Evolutionary conservation across 805 yeast genomes (phyloP).

Genomic region (Candida maesae): DNA sequence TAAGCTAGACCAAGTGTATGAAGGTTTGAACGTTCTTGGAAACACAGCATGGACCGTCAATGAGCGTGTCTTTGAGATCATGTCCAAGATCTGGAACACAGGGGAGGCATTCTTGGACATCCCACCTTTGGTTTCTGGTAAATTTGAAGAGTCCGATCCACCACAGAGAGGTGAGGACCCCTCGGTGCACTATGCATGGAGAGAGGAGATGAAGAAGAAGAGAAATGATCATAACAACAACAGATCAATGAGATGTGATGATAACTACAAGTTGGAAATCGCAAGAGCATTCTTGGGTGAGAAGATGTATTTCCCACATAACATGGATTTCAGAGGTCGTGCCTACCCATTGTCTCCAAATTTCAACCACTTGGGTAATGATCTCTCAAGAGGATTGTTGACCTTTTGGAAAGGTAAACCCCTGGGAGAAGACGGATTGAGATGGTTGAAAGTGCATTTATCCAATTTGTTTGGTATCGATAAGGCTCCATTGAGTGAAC

Average conservation of each 20-base stretch:
- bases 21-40: slow-evolving; percentile 84
- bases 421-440: slow-evolving; percentile 60
- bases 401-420: slow-evolving; percentile 74
- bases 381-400: slow-evolving; percentile 67
- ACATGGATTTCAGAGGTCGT: slow-evolving; percentile 78
- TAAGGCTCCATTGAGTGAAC: slow-evolving; percentile 62
- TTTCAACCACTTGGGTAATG: slow-evolving; percentile 78
- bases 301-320: slow-evolving; percentile 74
- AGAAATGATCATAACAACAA: slow-evolving; percentile 59
- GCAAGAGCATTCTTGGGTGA: slow-evolving; percentile 91
- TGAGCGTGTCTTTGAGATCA: slow-evolving; percentile 58
- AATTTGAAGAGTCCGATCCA: slow-evolving; percentile 46
- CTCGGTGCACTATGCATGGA: slow-evolving; percentile 62
- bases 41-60: slow-evolving; percentile 92
- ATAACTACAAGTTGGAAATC: slow-evolving; percentile 89
- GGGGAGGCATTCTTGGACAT: slow-evolving; percentile 74
- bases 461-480: slow-evolving; percentile 74
- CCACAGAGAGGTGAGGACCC: slow-evolving; percentile 75
- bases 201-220: slow-evolving; percentile 51
- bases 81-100: slow-evolving; percentile 82
- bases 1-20: slow-evolving; percentile 61
- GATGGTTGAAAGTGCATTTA: slow-evolving; percentile 73
- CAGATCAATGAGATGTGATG: slow-evolving; percentile 89
- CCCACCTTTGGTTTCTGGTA: slow-evolving; percentile 47
- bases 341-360: slow-evolving; percentile 81